Evolutionary conservation across 2,329 filamentous ascomycete species (phyloP).

Genomic region (Alternaria ethzedia): DNA sequence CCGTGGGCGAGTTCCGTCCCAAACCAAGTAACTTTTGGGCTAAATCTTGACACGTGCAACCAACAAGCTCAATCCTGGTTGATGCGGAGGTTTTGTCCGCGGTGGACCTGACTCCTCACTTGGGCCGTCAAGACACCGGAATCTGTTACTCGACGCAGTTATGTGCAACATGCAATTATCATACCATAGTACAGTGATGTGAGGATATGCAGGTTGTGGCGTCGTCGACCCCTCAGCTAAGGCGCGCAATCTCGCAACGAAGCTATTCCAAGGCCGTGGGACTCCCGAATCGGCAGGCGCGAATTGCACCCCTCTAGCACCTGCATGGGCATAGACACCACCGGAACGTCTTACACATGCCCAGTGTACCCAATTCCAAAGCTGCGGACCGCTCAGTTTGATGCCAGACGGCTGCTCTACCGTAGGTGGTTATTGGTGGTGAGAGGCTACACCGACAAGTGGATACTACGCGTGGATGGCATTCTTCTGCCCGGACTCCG

Average conservation of each 20-base stretch:
- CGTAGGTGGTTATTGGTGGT: conserved; percentile 13
- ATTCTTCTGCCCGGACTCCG: conserved; percentile 7
- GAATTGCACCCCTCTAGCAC: conserved; percentile 21
- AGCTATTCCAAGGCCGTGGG: conserved; percentile 6
- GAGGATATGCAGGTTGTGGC: conserved; percentile 10
- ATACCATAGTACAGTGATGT: not conserved
- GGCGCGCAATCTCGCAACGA: conserved; percentile 8
- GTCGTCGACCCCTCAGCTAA: conserved; percentile 6
- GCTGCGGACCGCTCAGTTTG: conserved; percentile 7
- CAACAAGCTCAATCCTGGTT: conserved; percentile 4
- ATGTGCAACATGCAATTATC: not conserved
- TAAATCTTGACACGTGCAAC: conserved; percentile 8
- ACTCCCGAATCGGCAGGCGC: conserved; percentile 24
- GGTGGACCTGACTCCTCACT: not conserved
- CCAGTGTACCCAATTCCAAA: conserved; percentile 1
- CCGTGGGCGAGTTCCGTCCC: conserved; percentile 10
- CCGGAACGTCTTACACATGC: conserved; percentile 2
- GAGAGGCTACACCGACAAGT: not conserved
- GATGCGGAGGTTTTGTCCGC: conserved; percentile 5
- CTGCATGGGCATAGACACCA: conserved; percentile 15
- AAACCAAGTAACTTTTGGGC: conserved; percentile 13
- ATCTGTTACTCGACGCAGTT: not conserved
- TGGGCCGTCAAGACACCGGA: not conserved
- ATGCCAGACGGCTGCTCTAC: conserved; percentile 11
- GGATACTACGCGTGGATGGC: not conserved